Evolutionary conservation across 768 basidiomycete genomes (phyloP).

Genomic region (Collybia mongolica): DNA sequence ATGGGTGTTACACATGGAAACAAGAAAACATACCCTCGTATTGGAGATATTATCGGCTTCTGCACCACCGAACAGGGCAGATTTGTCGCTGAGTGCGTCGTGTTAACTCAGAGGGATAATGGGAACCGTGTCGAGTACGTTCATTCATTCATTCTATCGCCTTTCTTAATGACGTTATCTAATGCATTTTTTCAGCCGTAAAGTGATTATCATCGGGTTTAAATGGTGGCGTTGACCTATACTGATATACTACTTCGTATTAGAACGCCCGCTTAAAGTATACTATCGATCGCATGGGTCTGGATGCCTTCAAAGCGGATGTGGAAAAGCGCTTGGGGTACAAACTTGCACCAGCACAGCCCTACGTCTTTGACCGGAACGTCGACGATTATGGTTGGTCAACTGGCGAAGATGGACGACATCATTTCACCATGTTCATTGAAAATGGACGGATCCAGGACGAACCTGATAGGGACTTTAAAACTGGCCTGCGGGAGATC

Average conservation of each 20-base stretch:
- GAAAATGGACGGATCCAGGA: slow-evolving; percentile 99
- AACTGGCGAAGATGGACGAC: slow-evolving; percentile 80
- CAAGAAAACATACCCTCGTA: slow-evolving; percentile 97
- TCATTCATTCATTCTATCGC: not conserved
- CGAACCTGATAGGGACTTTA: slow-evolving; percentile 87
- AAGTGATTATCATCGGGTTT: slow-evolving; percentile 29
- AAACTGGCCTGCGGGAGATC: slow-evolving; percentile 89
- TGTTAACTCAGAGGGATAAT: slow-evolving; percentile 92
- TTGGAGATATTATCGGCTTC: slow-evolving; percentile 88
- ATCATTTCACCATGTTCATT: slow-evolving; percentile 93
- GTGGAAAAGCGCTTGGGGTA: slow-evolving; percentile 90
- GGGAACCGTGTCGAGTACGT: slow-evolving; percentile 93
- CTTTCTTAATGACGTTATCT: not conserved
- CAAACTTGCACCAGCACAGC: slow-evolving; percentile 65
- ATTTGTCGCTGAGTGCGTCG: slow-evolving; percentile 87
- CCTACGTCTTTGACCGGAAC: slow-evolving; percentile 84
- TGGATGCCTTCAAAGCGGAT: slow-evolving; percentile 82
- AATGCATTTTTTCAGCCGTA: slow-evolving; percentile 42
- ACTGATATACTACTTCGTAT: slow-evolving; percentile 5
- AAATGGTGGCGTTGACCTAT: not conserved
- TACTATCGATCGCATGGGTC: slow-evolving; percentile 94
- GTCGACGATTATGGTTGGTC: slow-evolving; percentile 95
- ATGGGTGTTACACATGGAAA: slow-evolving; percentile 99
- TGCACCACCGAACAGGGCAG: slow-evolving; percentile 85
- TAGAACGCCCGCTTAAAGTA: slow-evolving; percentile 93